Percentiles rank a stretch among this genome's conserved stretches.
These are phyloP conservation scores for Trichocladium uniseriatum DNA, from an alignment of 495 filamentous ascomycete species.

Conservation along the genomic window DNA sequence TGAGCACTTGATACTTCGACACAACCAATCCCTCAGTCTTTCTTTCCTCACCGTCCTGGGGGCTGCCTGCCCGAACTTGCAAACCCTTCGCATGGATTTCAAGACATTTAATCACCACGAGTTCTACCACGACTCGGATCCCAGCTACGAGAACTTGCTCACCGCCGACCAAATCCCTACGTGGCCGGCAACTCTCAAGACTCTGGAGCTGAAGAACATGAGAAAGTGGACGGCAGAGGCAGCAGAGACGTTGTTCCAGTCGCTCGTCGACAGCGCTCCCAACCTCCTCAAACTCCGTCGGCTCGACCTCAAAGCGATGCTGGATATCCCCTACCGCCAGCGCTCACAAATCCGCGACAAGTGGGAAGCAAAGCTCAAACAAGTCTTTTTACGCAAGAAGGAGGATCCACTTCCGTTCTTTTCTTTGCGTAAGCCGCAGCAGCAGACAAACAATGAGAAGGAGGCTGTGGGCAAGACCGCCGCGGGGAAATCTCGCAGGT, in stretches of 20 bases:
- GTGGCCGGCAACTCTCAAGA: constrained; percentile 62
- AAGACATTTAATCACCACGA: constrained; percentile 51
- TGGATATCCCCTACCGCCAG: constrained; percentile 69
- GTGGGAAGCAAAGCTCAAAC: constrained; percentile 56
- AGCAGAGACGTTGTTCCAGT: constrained; percentile 67
- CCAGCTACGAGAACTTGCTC: constrained; percentile 58
- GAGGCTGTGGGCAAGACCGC: not conserved
- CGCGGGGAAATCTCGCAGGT: not conserved
- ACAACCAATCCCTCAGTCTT: constrained; percentile 69
- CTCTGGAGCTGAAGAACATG: constrained; percentile 64
- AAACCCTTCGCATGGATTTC: constrained; percentile 62
- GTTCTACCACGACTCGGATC: constrained; percentile 52
- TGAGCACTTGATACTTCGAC: constrained; percentile 54
- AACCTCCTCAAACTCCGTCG: constrained; percentile 53
- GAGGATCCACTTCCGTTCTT: constrained; percentile 38
- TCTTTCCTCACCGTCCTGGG: constrained; percentile 56
- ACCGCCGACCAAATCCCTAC: constrained; percentile 49
- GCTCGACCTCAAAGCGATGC: constrained; percentile 59
- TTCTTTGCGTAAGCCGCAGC: constrained; percentile 18
- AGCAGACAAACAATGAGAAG: not conserved
- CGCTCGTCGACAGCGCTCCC: constrained; percentile 58
- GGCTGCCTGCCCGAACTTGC: constrained; percentile 54
- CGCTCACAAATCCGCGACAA: constrained; percentile 61
- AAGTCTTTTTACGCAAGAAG: constrained; percentile 53
- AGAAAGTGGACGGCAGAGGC: constrained; percentile 55